Evolutionary conservation across 1,284 basidiomycete species (phyloP), one percentile per base, ranked within the genome.

Genomic region (Inonotus hispidus): DNA sequence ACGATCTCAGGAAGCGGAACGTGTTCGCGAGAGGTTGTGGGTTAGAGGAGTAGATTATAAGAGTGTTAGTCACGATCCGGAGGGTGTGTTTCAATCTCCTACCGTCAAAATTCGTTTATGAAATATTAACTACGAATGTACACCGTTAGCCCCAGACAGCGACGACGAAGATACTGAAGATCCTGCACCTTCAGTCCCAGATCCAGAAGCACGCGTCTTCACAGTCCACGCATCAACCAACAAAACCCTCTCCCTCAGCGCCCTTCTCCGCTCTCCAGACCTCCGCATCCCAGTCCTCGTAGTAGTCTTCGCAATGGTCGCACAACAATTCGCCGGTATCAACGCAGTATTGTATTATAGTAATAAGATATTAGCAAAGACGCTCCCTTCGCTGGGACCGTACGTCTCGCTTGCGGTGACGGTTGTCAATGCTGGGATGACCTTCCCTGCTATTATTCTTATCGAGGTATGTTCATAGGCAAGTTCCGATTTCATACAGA

Each of bases 281-380:
- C 73, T 92, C 38, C 79, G 86, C 41, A 77, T 75, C 49, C 88
- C 92, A 1, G 77, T 94, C n/a, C 69, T 84, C 3, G 83, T 90
- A 46, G 79, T 90, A 19, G 83, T 82, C 60, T 81, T 87, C 64
- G 85, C 85, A 1, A 91, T 93, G 87, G 68, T 84, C 19, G 82
- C 84, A 11, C 92, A 94, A 68, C 92, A 94, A 71, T 64, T 92
- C 19, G 92, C 89, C 50, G 92, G 79, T 29, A 82, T 87, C 67
- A 87, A 87, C 68, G 85, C 85, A 56, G 93, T 95, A 29, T 75
- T 95, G 55, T 95, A 93, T 71, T 95, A 95, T 74, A 93, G 91
- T 72, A 95, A 93, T 63, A 83, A 87, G 43, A 93, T 96, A 57
- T 80, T 96, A 14, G 82, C 86, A 8, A 85, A 85, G 56, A 82